Base-by-base conservation (phyloP, 2,329 filamentous ascomycete genomes). In the Leptoxyphium fumago region DNA sequence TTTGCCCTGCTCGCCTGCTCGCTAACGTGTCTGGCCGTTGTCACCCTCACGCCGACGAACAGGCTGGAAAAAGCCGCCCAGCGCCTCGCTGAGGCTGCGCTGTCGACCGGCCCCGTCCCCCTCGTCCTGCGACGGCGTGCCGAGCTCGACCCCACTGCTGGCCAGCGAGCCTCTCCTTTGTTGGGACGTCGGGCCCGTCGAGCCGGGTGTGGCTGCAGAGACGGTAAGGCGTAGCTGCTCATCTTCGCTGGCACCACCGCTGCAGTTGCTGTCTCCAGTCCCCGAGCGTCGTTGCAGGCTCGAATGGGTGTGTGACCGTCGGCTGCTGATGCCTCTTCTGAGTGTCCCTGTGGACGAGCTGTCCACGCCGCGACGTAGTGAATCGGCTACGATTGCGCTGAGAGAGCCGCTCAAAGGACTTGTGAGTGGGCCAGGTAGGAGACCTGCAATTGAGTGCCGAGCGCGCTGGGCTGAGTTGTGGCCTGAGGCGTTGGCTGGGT, bases 381-480 rank as follows among this genome's bases (percentile, higher is more conserved):
- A 72, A 49, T 82, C 78, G 8, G 77, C 78, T 5, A 82, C 75
- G 40, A 82, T 73, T 1, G 73, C 78, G 55, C 69, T 75, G 13
- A 83, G 65, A 1, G 72, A 73, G 1, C 70, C 72, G 2, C 73
- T 77, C 1, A 82, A 64, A 0, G 79, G 76, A 28, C 73, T 72
- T 1, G 78, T 69, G 4, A 82, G 61, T 5, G 75, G 72, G 0
- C 74, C 74, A 66, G 69, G 47, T 75, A 75, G 67, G 32, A 82
- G 72, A 2, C 68, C 69, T 2, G 67, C 67, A 14, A 75, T 65
- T 1, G 71, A 72, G 49, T 69, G 66, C 40, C 70, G 66, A 17
- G 59, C 63, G 15, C 32, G 32, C 15, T 36, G 32, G 32, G 13
- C 32, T 36, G 32, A 36, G 11, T 13, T 15, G 11, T 62, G 32